Evolutionary conservation across 2,329 filamentous ascomycete genomes (phyloP).

Genomic region (Mycosphaerelloides madeirae): DNA sequence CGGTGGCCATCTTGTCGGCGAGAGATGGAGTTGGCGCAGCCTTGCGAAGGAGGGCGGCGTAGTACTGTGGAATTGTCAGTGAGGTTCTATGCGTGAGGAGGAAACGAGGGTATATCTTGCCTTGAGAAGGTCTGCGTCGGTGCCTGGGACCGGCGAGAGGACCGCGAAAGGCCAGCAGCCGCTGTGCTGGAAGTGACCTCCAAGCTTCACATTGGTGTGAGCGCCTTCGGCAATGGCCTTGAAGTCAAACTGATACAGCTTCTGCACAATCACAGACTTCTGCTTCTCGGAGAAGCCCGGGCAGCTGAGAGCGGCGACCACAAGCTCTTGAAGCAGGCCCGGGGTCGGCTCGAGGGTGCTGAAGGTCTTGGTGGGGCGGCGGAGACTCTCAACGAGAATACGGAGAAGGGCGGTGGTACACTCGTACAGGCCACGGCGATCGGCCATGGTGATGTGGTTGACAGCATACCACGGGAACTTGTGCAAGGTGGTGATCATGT

Average conservation of each 20-base stretch:
- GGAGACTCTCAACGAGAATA: slow-evolving; percentile 23
- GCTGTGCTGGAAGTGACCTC: slow-evolving; percentile 18
- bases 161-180: slow-evolving; percentile 30
- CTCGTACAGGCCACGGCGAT: slow-evolving; percentile 45
- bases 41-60: slow-evolving; percentile 23
- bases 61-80: slow-evolving; percentile 24
- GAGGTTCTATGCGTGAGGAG: background rate
- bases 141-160: slow-evolving; percentile 21
- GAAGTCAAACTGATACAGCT: slow-evolving; percentile 18
- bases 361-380: slow-evolving; percentile 11
- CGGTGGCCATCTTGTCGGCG: slow-evolving; percentile 13
- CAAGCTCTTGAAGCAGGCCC: slow-evolving; percentile 30
- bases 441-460: slow-evolving; percentile 42
- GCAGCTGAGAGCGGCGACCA: slow-evolving; percentile 28
- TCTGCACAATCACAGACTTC: slow-evolving; percentile 22
- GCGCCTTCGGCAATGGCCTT: slow-evolving; percentile 15
- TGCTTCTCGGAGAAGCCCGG: slow-evolving; percentile 33
- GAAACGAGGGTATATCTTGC: slow-evolving; percentile 9
- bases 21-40: slow-evolving; percentile 16
- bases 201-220: slow-evolving; percentile 23
- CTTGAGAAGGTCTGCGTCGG: slow-evolving; percentile 21
- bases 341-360: slow-evolving; percentile 17
- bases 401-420: slow-evolving; percentile 22
- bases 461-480: slow-evolving; percentile 52
- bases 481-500: slow-evolving; percentile 47